phyloP scores from a whole-genome alignment of 352 stramenopile species.

The Globisporangium viniferum region DNA sequence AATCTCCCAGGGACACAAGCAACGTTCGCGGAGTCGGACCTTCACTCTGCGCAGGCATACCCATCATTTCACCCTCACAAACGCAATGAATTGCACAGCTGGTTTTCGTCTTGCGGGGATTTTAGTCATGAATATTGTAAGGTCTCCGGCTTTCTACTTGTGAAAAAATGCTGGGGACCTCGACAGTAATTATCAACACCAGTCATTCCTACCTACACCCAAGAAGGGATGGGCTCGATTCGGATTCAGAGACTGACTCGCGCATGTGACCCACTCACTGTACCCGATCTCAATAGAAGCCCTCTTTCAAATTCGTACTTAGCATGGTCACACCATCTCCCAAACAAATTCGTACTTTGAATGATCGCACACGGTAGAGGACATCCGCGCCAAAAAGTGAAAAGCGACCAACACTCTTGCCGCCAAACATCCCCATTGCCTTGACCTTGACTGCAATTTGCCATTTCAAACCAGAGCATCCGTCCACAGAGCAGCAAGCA shows the following conservation, averaged over 20 bases:
- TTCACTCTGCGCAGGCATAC: slow-evolving; percentile 24
- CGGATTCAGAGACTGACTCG: slow-evolving; percentile 1
- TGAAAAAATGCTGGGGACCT: neutral
- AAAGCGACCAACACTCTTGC: slow-evolving; percentile 8
- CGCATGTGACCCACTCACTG: neutral
- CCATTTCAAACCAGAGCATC: slow-evolving; percentile 10
- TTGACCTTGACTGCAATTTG: neutral
- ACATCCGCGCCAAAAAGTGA: slow-evolving; percentile 7
- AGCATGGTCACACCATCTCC: neutral
- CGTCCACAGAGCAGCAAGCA: slow-evolving; percentile 3
- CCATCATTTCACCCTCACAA: slow-evolving; percentile 20
- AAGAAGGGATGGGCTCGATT: neutral
- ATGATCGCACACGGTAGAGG: neutral
- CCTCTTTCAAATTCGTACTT: slow-evolving; percentile 9
- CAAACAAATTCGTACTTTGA: slow-evolving; percentile 10
- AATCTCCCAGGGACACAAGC: neutral
- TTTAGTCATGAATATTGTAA: neutral
- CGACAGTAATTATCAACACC: slow-evolving; percentile 15
- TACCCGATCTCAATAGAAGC: slow-evolving; percentile 16
- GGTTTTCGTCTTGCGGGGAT: slow-evolving; percentile 12
- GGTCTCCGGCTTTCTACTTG: neutral
- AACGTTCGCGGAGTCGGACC: slow-evolving; percentile 13
- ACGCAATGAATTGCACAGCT: slow-evolving; percentile 8
- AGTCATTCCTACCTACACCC: slow-evolving; percentile 5
- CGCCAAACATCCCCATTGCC: neutral